Percentiles rank a stretch among this genome's conserved stretches.
Conservation (phyloP, 2,329 filamentous ascomycete genomes). For the Xylaria sp. region DNA sequence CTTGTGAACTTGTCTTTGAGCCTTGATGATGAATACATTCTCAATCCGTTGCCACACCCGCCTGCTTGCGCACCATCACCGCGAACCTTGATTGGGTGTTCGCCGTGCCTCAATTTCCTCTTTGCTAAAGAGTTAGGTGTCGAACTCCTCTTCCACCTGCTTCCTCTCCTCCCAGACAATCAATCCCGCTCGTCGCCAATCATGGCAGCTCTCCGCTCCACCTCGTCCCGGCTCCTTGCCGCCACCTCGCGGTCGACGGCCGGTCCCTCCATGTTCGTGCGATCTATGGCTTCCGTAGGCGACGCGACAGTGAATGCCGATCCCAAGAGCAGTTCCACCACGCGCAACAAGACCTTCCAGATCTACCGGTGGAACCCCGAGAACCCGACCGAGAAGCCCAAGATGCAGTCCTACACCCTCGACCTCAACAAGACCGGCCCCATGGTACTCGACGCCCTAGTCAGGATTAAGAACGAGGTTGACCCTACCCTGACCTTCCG, state of each 20-base stretch:
- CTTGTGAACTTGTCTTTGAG: slow-evolving; percentile 30
- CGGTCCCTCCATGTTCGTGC: slow-evolving; percentile 56
- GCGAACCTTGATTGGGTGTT: slow-evolving; percentile 33
- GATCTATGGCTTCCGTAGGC: slow-evolving; percentile 66
- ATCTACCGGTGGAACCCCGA: slow-evolving; percentile 99
- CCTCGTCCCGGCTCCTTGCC: slow-evolving; percentile 63
- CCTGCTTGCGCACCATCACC: slow-evolving; percentile 4
- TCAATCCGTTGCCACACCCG: slow-evolving; percentile 38
- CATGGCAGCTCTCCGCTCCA: slow-evolving; percentile 72
- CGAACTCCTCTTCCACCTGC: slow-evolving; percentile 6
- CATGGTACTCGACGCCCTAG: slow-evolving; percentile 96
- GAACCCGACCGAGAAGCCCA: slow-evolving; percentile 88
- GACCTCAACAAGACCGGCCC: slow-evolving; percentile 99
- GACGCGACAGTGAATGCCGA: slow-evolving; percentile 71
- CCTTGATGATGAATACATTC: slow-evolving; percentile 46
- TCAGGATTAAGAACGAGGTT: slow-evolving; percentile 98
- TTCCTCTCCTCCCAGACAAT: background rate
- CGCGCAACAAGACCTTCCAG: slow-evolving; percentile 91
- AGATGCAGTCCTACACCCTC: slow-evolving; percentile 93
- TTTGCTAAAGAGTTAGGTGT: slow-evolving; percentile 5
- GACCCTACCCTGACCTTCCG: slow-evolving; percentile 97
- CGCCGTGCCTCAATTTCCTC: background rate
- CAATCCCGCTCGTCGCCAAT: slow-evolving; percentile 42
- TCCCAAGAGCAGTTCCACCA: slow-evolving; percentile 64
- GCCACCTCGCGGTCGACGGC: slow-evolving; percentile 54